phyloP scores from a whole-genome alignment of 306 rosid species.

The Glycine latifolia region DNA sequence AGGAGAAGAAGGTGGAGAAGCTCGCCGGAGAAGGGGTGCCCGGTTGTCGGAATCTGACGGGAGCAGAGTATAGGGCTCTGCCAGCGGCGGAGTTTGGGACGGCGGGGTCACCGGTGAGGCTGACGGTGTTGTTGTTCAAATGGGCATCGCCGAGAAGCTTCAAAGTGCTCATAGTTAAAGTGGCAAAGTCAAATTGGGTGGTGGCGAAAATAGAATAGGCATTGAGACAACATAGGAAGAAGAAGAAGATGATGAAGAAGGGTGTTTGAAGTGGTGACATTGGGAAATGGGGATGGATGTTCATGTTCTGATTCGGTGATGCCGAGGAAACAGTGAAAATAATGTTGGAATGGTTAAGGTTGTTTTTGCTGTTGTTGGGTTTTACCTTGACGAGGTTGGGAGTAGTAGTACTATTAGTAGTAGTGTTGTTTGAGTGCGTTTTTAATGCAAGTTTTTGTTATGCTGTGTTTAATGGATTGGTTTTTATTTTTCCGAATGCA shows the following conservation, averaged over 20 bases:
- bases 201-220: not conserved
- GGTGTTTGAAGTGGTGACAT: not conserved
- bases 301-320: not conserved
- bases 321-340: constrained; percentile 19
- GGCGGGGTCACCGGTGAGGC: constrained; percentile 75
- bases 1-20: constrained; percentile 80
- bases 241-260: not conserved
- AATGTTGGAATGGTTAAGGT: no score
- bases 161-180: constrained; percentile 65
- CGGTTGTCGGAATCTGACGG: constrained; percentile 69
- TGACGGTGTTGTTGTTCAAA: constrained; percentile 68
- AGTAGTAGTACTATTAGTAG: not conserved
- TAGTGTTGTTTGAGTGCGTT: not conserved
- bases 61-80: constrained; percentile 70
- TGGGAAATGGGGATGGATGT: not conserved
- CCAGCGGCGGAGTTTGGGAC: constrained; percentile 86
- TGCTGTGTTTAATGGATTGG: not conserved
- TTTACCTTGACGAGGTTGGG: not conserved
- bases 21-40: constrained; percentile 54
- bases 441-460: not conserved
- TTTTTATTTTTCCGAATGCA: not conserved
- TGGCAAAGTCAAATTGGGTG: constrained; percentile 76
- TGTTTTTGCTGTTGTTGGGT: not conserved
- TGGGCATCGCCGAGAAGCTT: constrained; percentile 90
- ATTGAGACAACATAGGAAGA: constrained; percentile 28